These are phyloP conservation scores for Acrocalymma vagum DNA, from an alignment of 2,329 filamentous ascomycete genomes.

Conservation along the genomic window DNA sequence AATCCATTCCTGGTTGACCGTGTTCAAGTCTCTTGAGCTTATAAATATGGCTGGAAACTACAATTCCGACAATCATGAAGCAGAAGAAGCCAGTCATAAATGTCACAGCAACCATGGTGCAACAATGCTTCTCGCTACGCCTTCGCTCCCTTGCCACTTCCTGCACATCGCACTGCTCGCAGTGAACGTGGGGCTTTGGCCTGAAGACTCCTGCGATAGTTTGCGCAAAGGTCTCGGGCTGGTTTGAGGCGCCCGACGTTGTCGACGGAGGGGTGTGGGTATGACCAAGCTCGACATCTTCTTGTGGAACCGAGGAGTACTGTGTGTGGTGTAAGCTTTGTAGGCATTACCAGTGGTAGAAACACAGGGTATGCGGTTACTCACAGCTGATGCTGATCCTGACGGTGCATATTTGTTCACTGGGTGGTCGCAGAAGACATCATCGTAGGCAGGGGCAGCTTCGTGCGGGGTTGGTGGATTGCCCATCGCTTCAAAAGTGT, in stretches of 20 bases:
- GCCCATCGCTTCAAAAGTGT: too few relatives aligned
- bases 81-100: slow-evolving; percentile 29
- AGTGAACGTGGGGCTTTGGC: slow-evolving; percentile 31
- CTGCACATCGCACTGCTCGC: slow-evolving; percentile 36
- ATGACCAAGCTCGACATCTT: slow-evolving; percentile 31
- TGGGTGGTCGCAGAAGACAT: slow-evolving; percentile 32
- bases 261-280: slow-evolving; percentile 16
- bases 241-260: slow-evolving; percentile 1
- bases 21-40: too few relatives aligned
- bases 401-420: slow-evolving; percentile 25
- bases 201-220: slow-evolving; percentile 33
- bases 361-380: neutral
- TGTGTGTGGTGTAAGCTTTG: slow-evolving; percentile 10
- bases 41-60: too few relatives aligned
- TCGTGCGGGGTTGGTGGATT: slow-evolving; percentile 23
- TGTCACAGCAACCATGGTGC: slow-evolving; percentile 30
- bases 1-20: too few relatives aligned
- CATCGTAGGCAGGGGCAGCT: slow-evolving; percentile 38
- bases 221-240: slow-evolving; percentile 28
- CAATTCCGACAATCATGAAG: slow-evolving; percentile 28
- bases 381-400: slow-evolving; percentile 28
- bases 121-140: slow-evolving; percentile 30
- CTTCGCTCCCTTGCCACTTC: slow-evolving; percentile 23
- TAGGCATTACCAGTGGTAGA: neutral
- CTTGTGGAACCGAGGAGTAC: slow-evolving; percentile 35